Evolutionary conservation across 192 early-diverging fungal species (phyloP).

Genomic region (Rhizophagus clarus): DNA sequence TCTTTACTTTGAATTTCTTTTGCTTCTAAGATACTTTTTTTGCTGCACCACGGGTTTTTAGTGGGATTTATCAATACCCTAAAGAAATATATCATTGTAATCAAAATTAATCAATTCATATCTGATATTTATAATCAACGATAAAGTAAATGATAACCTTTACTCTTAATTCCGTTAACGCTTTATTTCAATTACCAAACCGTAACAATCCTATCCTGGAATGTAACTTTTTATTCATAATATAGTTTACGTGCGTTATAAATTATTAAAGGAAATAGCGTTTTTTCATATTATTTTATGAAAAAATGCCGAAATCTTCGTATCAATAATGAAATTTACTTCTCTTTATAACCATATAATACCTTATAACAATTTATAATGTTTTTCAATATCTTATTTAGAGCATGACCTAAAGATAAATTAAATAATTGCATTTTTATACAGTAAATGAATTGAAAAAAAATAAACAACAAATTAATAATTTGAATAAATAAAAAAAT

Average conservation of each 20-base stretch:
- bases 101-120: neutral
- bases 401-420: constrained; percentile 55
- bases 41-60: constrained; percentile 55
- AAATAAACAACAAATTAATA: neutral
- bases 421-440: neutral
- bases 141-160: neutral
- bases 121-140: neutral
- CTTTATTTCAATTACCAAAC: constrained; percentile 82
- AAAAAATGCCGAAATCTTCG: neutral
- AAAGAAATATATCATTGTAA: neutral
- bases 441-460: neutral
- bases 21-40: constrained; percentile 60
- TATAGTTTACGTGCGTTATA: neutral
- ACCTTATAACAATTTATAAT: constrained; percentile 75
- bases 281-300: too few species aligned
- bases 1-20: constrained; percentile 59
- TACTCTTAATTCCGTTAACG: constrained; percentile 60
- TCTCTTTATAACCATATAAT: constrained; percentile 66
- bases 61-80: constrained; percentile 39
- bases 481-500: neutral
- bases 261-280: neutral
- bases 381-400: constrained; percentile 83
- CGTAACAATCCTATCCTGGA: constrained; percentile 82
- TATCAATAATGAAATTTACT: constrained; percentile 39
- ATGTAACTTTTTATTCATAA: constrained; percentile 55